Evolutionary conservation across 129 eudicot genomes (phyloP), one percentile per base, ranked within the genome.

Genomic region (Tagetes erecta): DNA sequence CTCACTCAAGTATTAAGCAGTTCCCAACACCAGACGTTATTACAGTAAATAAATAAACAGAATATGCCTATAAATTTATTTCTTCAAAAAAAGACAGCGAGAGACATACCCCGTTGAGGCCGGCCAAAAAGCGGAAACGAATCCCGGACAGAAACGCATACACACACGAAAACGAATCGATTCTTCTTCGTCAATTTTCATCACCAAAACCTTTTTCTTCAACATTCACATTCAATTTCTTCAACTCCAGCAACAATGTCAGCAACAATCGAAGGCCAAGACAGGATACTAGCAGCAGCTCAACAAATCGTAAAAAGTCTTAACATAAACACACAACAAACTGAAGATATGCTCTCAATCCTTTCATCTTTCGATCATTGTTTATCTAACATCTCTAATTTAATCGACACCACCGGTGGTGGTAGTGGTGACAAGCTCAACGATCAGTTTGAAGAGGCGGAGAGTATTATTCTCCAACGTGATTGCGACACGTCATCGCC

Each of bases 261-360:
- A 73, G 75, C 93, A 75, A 77, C 87, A 31, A 73, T 73, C 8
- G 93, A 87, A 47, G 91, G 89, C 2, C 73, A 92, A 53, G 96
- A 92, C 7, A 87, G 89, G 67, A 87, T 92, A n/a, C 34, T 92
- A 20, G 97, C 97, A 1, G 82, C 96, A 20, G 97, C 93, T 70
- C 96, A 92, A 14, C 91, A 85, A 44, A 92, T 92, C 73, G 96
- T 92, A 3, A 85, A 89, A 79, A 74, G 83, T n/a, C 82, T 92
- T 9, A 82, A 85, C 76, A 80, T 84, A 8, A 83, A 88, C 1
- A 81, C 80, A 47, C 75, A 87, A 47, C 86, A 82, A 14, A 75
- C 92, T 20, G 93, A 89, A 31, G 97, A 92, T 58, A 92, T 92
- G 97, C 55, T 92, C 31, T 35, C 78, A 47, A 89, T 92, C 51